Conservation (phyloP, 2,329 filamentous ascomycete species). For the Penicillium expansum region DNA sequence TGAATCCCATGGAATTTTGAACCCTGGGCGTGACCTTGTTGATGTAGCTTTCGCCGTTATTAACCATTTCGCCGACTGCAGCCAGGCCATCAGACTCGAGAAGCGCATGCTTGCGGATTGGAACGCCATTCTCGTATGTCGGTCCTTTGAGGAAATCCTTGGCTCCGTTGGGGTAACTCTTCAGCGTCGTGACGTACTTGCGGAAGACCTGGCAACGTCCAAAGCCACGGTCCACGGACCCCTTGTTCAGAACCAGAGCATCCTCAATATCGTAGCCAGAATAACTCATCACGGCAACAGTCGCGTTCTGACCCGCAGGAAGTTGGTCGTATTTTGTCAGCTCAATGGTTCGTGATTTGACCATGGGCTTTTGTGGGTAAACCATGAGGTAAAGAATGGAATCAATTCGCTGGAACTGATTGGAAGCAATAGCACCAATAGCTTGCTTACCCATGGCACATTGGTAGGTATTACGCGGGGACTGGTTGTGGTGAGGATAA, state of each 20-base stretch:
- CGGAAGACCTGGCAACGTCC: conserved; percentile 97
- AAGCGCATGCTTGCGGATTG: conserved; percentile 66
- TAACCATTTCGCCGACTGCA: conserved; percentile 76
- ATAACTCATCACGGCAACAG: conserved; percentile 98
- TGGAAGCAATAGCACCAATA: conserved; percentile 96
- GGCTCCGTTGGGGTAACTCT: conserved; percentile 82
- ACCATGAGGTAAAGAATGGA: conserved; percentile 95
- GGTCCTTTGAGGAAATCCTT: conserved; percentile 59
- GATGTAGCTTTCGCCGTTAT: conserved; percentile 78
- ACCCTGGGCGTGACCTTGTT: conserved; percentile 86
- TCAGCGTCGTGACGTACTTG: conserved; percentile 82
- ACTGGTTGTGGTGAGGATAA: conserved; percentile 98
- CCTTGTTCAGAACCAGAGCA: conserved; percentile 93
- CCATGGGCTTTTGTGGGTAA: conserved; percentile 96
- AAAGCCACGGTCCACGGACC: conserved; percentile 90
- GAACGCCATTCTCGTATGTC: conserved; percentile 60
- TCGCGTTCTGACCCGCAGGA: conserved; percentile 93
- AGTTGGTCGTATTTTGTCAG: conserved; percentile 96
- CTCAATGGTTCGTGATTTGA: conserved; percentile 95
- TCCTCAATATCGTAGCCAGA: conserved; percentile 99
- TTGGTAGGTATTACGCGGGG: conserved; percentile 96
- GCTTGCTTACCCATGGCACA: conserved; percentile 99
- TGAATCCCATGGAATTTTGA: conserved; percentile 66
- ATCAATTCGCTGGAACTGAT: conserved; percentile 96
- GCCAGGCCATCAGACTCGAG: conserved; percentile 87